These are phyloP conservation scores for Fibroporia radiculosa DNA, from an alignment of 768 basidiomycete species.

Conservation along the genomic window DNA sequence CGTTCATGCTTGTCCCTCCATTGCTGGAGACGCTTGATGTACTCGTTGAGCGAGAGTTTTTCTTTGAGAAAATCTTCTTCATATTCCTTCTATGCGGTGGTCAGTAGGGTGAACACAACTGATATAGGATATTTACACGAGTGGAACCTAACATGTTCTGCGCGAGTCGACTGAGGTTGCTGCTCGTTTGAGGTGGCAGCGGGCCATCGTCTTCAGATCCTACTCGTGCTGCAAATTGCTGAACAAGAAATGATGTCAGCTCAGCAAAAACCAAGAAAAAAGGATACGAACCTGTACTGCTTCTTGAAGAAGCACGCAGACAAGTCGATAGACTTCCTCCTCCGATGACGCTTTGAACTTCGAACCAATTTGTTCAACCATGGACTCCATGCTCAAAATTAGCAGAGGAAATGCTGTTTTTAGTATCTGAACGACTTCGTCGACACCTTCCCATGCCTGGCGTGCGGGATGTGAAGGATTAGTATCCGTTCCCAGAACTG, in stretches of 20 bases:
- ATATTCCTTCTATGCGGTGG: constrained; percentile 60
- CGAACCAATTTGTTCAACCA: constrained; percentile 88
- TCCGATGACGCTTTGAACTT: constrained; percentile 86
- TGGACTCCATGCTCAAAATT: constrained; percentile 91
- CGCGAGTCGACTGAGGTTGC: constrained; percentile 52
- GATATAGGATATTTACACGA: constrained; percentile 36
- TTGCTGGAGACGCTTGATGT: constrained; percentile 80
- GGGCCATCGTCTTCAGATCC: constrained; percentile 65
- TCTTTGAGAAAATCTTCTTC: constrained; percentile 83
- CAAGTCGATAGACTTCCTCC: constrained; percentile 90
- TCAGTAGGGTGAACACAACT: not conserved
- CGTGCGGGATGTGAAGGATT: constrained; percentile 29
- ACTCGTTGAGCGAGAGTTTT: constrained; percentile 77
- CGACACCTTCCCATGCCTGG: constrained; percentile 84
- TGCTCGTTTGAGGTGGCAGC: constrained; percentile 45
- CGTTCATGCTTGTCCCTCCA: constrained; percentile 92
- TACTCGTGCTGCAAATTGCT: constrained; percentile 70
- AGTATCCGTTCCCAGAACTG: not conserved
- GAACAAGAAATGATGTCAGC: not conserved
- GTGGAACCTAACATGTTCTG: constrained; percentile 48
- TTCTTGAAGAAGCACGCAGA: constrained; percentile 82
- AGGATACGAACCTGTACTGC: constrained; percentile 64
- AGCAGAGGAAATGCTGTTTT: constrained; percentile 96
- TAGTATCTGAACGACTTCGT: constrained; percentile 87
- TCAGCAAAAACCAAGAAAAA: not conserved